Conservation (phyloP, 192 early-diverging fungal species). For the Dissophora globulifera region DNA sequence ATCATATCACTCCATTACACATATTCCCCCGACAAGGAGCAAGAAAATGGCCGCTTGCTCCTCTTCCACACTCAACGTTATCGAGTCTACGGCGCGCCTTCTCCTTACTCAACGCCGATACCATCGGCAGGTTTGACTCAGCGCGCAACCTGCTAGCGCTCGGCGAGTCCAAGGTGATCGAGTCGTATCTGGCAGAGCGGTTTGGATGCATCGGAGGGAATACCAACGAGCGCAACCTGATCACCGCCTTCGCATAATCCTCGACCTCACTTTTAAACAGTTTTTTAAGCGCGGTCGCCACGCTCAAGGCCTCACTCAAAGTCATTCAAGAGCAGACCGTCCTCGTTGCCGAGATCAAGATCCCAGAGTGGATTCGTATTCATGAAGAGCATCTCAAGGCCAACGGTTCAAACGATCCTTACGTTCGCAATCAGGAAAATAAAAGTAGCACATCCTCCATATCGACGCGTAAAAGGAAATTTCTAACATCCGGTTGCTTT, state of each 20-base stretch:
- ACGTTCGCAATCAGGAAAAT: slow-evolving; percentile 35
- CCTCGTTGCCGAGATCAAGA: neutral
- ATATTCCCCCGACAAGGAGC: too few relatives aligned
- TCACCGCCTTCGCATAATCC: slow-evolving; percentile 19
- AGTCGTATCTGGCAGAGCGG: slow-evolving; percentile 18
- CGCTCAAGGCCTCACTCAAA: slow-evolving; percentile 6
- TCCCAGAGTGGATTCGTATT: slow-evolving; percentile 34
- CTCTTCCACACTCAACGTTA: too few relatives aligned
- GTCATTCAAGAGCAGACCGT: slow-evolving; percentile 15
- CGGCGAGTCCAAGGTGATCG: slow-evolving; percentile 30
- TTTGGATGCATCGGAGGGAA: slow-evolving; percentile 18
- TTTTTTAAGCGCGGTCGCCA: neutral
- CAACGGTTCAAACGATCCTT: slow-evolving; percentile 34
- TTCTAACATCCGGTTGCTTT: neutral
- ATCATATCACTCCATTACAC: too few relatives aligned
- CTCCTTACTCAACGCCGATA: too few relatives aligned
- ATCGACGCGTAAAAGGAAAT: neutral
- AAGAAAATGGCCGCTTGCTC: too few relatives aligned
- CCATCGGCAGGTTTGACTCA: too few relatives aligned
- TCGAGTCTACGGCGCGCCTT: too few relatives aligned
- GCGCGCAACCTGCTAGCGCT: too few relatives aligned
- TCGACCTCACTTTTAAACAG: slow-evolving; percentile 13
- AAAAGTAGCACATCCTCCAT: neutral
- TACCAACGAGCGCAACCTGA: slow-evolving; percentile 14
- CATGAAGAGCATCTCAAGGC: slow-evolving; percentile 43